Conservation (phyloP, 441 rosid species). For the Raphanus hybrid region DNA sequence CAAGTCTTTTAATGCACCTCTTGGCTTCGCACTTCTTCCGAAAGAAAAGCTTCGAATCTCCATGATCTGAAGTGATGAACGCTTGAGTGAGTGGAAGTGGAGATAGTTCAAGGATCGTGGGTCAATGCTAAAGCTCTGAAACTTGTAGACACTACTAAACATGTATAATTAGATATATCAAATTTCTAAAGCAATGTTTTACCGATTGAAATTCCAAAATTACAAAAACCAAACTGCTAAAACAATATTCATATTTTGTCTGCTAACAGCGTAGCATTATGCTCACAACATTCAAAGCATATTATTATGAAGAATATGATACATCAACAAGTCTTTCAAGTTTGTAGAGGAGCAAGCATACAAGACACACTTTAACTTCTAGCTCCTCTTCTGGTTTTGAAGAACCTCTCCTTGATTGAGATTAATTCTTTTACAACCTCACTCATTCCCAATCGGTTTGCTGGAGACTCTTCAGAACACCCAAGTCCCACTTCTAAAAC, state of each 20-base stretch:
- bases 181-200: neutral
- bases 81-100: slow-evolving; percentile 25
- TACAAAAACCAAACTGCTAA: neutral
- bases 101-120: neutral
- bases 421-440: slow-evolving; percentile 21
- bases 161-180: neutral
- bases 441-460: slow-evolving; percentile 21
- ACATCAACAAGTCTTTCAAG: neutral
- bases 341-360: neutral
- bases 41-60: slow-evolving; percentile 34
- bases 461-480: slow-evolving; percentile 24
- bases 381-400: neutral
- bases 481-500: slow-evolving; percentile 32
- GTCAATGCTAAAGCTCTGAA: slow-evolving; percentile 52
- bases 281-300: neutral
- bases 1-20: slow-evolving; percentile 53
- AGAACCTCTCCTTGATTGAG: slow-evolving; percentile 21
- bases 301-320: neutral
- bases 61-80: slow-evolving; percentile 49
- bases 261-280: neutral
- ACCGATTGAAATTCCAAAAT: neutral
- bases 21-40: neutral
- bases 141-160: slow-evolving; percentile 48
- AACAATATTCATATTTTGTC: neutral
- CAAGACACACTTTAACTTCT: slow-evolving; percentile 3